Evolutionary conservation across 345 rosid genomes (phyloP).

Genomic region (Ceriops tagal): DNA sequence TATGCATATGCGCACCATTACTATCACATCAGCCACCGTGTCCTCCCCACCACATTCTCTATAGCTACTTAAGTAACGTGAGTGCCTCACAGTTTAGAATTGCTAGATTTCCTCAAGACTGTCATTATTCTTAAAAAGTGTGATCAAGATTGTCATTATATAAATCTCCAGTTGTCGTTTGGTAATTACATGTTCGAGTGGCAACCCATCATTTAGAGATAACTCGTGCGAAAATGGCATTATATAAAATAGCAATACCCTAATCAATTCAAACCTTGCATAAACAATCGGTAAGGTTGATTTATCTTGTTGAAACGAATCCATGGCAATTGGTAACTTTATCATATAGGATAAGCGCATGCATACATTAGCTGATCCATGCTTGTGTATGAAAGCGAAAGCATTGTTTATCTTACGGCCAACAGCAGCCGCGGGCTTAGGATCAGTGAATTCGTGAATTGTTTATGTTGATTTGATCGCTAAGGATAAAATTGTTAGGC

Average conservation of each 20-base stretch:
- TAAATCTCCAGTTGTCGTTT: not conserved
- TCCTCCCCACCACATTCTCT: not conserved
- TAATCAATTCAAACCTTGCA: not conserved
- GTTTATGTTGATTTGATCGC: no score
- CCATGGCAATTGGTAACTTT: not conserved
- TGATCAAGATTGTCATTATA: constrained; percentile 1
- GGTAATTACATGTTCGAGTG: not conserved
- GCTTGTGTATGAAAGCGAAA: not conserved
- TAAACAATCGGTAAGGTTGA: not conserved
- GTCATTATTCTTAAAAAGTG: not conserved
- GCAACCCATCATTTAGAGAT: not conserved
- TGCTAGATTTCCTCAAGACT: not conserved
- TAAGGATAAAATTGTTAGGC: no score
- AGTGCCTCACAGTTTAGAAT: not conserved
- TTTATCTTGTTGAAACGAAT: not conserved
- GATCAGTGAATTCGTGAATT: no score
- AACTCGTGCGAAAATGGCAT: not conserved
- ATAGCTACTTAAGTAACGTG: not conserved
- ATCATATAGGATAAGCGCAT: not conserved
- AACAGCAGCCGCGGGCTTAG: not conserved
- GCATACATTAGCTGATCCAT: not conserved
- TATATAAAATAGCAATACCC: not conserved
- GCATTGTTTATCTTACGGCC: not conserved
- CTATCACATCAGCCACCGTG: not conserved
- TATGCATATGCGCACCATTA: not conserved